Conservation (phyloP, 306 rosid genomes). For the Lupinus albus region DNA sequence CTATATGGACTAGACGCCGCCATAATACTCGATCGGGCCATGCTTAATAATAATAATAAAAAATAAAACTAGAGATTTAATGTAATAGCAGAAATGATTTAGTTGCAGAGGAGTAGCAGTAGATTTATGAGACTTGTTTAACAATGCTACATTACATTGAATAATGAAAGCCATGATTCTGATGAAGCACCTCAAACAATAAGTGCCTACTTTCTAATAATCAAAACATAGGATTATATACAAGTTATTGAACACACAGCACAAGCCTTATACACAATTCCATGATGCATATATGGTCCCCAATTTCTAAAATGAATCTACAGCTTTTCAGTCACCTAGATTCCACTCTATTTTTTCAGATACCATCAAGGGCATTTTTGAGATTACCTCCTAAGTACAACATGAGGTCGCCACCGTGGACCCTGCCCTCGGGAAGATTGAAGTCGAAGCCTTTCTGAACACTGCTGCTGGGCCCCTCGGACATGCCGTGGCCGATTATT, state of each 20-base stretch:
- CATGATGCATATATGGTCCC: background rate
- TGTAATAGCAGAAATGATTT: slow-evolving; percentile 36
- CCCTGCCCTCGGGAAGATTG: slow-evolving; percentile 80
- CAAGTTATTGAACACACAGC: slow-evolving; percentile 45
- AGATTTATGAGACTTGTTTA: slow-evolving; percentile 30
- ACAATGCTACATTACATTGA: slow-evolving; percentile 36
- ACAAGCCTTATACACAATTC: slow-evolving; percentile 63
- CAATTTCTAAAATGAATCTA: too few relatives aligned
- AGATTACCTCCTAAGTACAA: slow-evolving; percentile 72
- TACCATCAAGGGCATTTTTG: slow-evolving; percentile 63
- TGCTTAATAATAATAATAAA: too few relatives aligned
- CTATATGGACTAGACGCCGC: too few relatives aligned
- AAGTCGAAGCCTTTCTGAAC: slow-evolving; percentile 51
- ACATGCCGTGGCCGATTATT: slow-evolving; percentile 30
- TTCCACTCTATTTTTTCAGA: slow-evolving; percentile 26
- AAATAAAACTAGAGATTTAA: background rate
- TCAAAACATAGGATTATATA: slow-evolving; percentile 47
- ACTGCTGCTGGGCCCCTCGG: slow-evolving; percentile 38
- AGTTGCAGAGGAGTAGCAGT: slow-evolving; percentile 30
- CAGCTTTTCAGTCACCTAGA: too few relatives aligned
- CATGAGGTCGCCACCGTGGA: slow-evolving; percentile 91
- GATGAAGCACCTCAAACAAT: slow-evolving; percentile 52
- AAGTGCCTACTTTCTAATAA: slow-evolving; percentile 45
- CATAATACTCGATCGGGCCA: too few relatives aligned
- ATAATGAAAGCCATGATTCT: slow-evolving; percentile 44